phyloP scores from a whole-genome alignment of 768 basidiomycete genomes.

The Tricholoma sp. region DNA sequence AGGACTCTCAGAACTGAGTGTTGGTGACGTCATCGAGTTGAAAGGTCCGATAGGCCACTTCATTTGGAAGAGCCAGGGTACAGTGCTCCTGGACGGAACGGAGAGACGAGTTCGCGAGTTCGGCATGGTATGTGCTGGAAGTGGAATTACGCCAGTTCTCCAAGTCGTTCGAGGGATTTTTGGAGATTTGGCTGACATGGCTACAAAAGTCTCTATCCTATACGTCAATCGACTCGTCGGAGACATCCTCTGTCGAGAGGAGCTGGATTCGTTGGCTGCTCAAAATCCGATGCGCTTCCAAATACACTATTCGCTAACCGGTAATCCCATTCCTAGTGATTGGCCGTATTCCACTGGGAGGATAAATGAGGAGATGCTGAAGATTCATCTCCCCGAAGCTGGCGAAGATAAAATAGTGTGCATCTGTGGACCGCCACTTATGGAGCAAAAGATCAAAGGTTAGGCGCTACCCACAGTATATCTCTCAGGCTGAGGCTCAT shows the following conservation, averaged over 20 bases:
- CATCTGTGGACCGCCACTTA: constrained; percentile 42
- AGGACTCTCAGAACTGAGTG: constrained; percentile 35
- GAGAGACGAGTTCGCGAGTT: constrained; percentile 32
- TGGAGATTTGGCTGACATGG: constrained; percentile 28
- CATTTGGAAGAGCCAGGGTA: constrained; percentile 40
- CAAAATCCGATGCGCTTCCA: constrained; percentile 25
- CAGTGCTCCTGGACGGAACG: constrained; percentile 30
- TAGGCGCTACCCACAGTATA: constrained; percentile 30
- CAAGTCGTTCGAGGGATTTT: constrained; percentile 49
- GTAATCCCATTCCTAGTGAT: constrained; percentile 20
- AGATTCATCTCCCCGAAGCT: constrained; percentile 34
- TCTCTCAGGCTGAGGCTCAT: neutral
- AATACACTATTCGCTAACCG: constrained; percentile 41
- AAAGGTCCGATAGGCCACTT: constrained; percentile 61
- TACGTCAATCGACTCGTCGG: constrained; percentile 40
- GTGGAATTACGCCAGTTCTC: constrained; percentile 55
- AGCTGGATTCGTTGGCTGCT: constrained; percentile 36
- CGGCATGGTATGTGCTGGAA: constrained; percentile 55
- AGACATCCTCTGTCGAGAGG: constrained; percentile 47
- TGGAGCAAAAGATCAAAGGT: constrained; percentile 11
- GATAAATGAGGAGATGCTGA: constrained; percentile 33
- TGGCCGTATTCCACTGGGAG: constrained; percentile 41
- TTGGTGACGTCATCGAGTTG: constrained; percentile 48
- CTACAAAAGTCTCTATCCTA: constrained; percentile 41
- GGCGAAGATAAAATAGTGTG: constrained; percentile 34